Evolutionary conservation across 2,329 filamentous ascomycete genomes (phyloP).

Genomic region (Aquanectria penicillioides): DNA sequence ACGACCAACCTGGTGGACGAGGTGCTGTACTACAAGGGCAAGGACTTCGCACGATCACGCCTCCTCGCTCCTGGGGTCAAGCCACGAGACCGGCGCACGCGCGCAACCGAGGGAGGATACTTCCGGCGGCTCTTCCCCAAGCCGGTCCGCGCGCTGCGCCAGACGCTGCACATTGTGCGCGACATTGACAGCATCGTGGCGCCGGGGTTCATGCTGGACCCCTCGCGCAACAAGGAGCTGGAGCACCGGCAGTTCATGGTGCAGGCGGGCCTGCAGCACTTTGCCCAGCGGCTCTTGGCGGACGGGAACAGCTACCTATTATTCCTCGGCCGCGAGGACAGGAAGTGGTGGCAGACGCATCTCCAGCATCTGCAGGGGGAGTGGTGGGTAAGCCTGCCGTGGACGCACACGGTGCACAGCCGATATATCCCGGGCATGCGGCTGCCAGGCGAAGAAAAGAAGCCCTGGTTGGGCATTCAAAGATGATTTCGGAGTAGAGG

Average conservation of each 20-base stretch:
- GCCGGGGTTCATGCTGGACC: constrained; percentile 1
- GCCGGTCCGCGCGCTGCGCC: constrained; percentile 10
- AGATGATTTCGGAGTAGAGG: too few species aligned
- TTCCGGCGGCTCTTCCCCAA: constrained; percentile 14
- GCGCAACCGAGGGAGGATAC: constrained; percentile 1
- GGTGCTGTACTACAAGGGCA: constrained; percentile 19
- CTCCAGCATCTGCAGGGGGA: constrained; percentile 14
- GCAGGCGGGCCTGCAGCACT: not conserved
- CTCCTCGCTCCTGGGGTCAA: constrained; percentile 1
- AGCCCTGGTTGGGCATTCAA: constrained; percentile 1
- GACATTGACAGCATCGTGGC: constrained; percentile 15
- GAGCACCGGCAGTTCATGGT: constrained; percentile 4
- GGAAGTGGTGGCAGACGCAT: constrained; percentile 19
- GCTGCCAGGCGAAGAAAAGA: constrained; percentile 2
- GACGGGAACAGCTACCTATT: constrained; percentile 13
- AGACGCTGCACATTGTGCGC: constrained; percentile 15
- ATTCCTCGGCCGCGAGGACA: constrained; percentile 18
- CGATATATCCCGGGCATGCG: constrained; percentile 5
- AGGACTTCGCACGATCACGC: constrained; percentile 14
- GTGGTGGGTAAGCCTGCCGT: constrained; percentile 16
- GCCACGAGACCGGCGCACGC: constrained; percentile 1
- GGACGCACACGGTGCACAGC: constrained; percentile 19
- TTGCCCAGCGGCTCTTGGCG: constrained; percentile 9
- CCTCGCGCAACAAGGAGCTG: constrained; percentile 8
- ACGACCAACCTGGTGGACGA: constrained; percentile 22